Evolutionary conservation across 1,139 yeast species (phyloP), one percentile per base, ranked within the genome.

Genomic region (Geotrichum histeridarum): DNA sequence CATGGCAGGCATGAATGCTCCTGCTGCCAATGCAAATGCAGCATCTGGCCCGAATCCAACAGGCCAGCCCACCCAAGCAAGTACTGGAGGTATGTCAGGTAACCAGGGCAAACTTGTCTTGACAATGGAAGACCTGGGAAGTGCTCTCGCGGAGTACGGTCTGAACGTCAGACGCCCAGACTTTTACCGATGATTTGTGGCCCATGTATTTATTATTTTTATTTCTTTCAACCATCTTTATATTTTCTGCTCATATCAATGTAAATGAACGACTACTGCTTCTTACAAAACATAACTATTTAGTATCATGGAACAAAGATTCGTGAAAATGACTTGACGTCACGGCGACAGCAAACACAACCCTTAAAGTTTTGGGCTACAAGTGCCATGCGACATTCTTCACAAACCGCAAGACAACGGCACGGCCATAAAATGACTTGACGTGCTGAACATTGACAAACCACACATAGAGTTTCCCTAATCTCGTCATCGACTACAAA

Each of bases 381-480:
- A 54, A 90, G 74, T n/a, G 86, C 80, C 33, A 83, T 73, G 27
- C 97, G 76, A 65, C 98, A 90, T 14, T 81, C 78, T 59, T 89
- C 96, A 68, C 98, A 90, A 8, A 90, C 76, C 0, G 96, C 90
- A 60, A 90, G 80, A 68, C 98, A 90, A 62, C 83, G 80, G 67
- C 98, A 90, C 0, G 98, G 98, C 97, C 97, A 90, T 2, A 93
- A 74, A 14, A 90, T 83, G 43, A 90, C 80, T 59, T 85, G 88
- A 61, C 97, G 77, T 8, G 82, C 78, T 56, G 84, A 81, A 9
- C 77, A 76, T 61, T 86, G 94, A 67, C 98, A 90, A 1, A 90
- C 84, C 2, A 88, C 95, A 70, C 98, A 90, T 4, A 70, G 38
- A 1, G 60, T 53, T 42, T 55, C 58, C 11, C 54, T 31, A 11